Conservation (phyloP, 495 filamentous ascomycete genomes). For the Lichina pygmaea region DNA sequence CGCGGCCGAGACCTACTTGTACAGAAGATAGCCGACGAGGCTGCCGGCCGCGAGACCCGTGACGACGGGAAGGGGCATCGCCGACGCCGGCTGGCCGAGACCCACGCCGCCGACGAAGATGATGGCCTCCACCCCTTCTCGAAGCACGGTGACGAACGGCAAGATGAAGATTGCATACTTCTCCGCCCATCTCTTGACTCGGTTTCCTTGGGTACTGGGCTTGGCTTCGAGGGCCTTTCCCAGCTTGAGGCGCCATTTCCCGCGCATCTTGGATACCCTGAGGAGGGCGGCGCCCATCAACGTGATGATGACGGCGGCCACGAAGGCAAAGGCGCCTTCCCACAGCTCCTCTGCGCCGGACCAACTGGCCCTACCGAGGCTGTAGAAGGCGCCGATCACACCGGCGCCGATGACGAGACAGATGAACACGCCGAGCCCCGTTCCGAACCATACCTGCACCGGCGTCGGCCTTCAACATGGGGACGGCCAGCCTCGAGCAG, state of each 20-base stretch:
- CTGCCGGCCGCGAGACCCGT: slow-evolving; percentile 35
- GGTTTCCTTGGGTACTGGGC: slow-evolving; percentile 7
- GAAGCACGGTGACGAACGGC: slow-evolving; percentile 59
- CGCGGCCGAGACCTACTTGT: slow-evolving; percentile 29
- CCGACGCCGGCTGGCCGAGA: slow-evolving; percentile 39
- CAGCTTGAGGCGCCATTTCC: slow-evolving; percentile 67
- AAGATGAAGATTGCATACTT: slow-evolving; percentile 64
- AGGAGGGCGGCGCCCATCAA: slow-evolving; percentile 53
- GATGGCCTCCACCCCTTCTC: slow-evolving; percentile 61
- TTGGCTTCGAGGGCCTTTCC: slow-evolving; percentile 31
- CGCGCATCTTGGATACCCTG: slow-evolving; percentile 60
- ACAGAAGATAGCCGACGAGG: slow-evolving; percentile 41
- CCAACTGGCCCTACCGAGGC: slow-evolving; percentile 36
- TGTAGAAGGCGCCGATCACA: slow-evolving; percentile 62
- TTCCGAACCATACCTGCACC: slow-evolving; percentile 42
- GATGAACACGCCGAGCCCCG: slow-evolving; percentile 30
- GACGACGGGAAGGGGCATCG: slow-evolving; percentile 50
- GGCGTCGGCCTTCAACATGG: neutral
- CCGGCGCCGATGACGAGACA: slow-evolving; percentile 42
- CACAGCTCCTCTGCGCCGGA: slow-evolving; percentile 40
- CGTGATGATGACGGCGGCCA: slow-evolving; percentile 53
- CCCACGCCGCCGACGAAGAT: slow-evolving; percentile 64
- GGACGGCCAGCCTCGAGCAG: neutral
- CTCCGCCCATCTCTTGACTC: slow-evolving; percentile 36
- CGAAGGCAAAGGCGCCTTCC: slow-evolving; percentile 46